Evolutionary conservation across 768 basidiomycete genomes (phyloP).

Genomic region (Mycena galericulata): DNA sequence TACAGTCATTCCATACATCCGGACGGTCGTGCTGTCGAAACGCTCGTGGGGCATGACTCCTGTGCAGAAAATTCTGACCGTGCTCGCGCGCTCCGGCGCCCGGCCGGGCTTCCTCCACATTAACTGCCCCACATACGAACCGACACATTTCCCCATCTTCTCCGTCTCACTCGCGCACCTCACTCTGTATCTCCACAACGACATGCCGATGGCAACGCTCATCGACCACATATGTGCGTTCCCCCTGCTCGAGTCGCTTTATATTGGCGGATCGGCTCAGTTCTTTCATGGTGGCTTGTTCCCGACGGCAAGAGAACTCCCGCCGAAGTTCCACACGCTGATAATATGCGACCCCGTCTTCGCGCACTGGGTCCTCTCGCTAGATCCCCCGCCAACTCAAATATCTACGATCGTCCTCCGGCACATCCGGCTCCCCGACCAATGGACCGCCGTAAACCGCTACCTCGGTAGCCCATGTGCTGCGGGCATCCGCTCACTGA

Average conservation of each 20-base stretch:
- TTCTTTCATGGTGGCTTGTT: neutral
- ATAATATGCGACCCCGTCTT: slow-evolving; percentile 13
- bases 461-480: slow-evolving; percentile 2
- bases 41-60: slow-evolving; percentile 30
- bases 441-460: neutral
- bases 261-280: slow-evolving; percentile 23
- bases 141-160: slow-evolving; percentile 11
- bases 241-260: slow-evolving; percentile 13
- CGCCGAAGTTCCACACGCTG: neutral
- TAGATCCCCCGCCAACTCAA: neutral
- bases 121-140: slow-evolving; percentile 31
- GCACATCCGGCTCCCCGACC: slow-evolving; percentile 4
- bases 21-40: slow-evolving; percentile 11
- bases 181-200: slow-evolving; percentile 20
- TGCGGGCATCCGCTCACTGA: neutral
- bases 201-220: slow-evolving; percentile 17
- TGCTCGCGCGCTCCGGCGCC: slow-evolving; percentile 11
- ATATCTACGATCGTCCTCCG: slow-evolving; percentile 8
- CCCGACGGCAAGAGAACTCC: neutral
- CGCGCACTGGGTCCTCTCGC: slow-evolving; percentile 5
- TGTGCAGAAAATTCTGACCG: slow-evolving; percentile 15
- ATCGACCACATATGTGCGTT: slow-evolving; percentile 25
- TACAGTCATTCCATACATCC: slow-evolving; percentile 11
- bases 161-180: slow-evolving; percentile 12
- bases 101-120: slow-evolving; percentile 15